phyloP scores from a whole-genome alignment of 2,329 filamentous ascomycete genomes.

The Sodiomyces alkalinus region DNA sequence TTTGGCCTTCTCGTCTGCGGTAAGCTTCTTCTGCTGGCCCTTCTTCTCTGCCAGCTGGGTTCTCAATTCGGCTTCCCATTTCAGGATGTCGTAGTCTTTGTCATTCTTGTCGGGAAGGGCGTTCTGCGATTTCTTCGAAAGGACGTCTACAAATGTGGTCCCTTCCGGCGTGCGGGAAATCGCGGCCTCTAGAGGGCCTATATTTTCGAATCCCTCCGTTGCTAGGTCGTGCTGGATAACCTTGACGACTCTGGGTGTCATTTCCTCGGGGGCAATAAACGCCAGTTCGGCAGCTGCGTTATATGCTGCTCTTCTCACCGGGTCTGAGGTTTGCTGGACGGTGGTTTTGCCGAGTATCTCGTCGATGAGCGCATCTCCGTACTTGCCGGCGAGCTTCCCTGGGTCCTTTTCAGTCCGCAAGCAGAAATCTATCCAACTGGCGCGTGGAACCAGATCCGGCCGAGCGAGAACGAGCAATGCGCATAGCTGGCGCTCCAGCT shows the following conservation, averaged over 20 bases:
- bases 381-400: constrained; percentile 53
- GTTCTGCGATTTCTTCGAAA: constrained; percentile 65
- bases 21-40: constrained; percentile 80
- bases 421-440: constrained; percentile 82
- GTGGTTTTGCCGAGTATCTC: constrained; percentile 43
- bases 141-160: constrained; percentile 75
- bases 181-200: constrained; percentile 79
- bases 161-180: constrained; percentile 88
- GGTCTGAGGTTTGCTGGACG: constrained; percentile 27
- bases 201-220: constrained; percentile 47
- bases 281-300: constrained; percentile 79
- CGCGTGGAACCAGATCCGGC: constrained; percentile 58
- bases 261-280: constrained; percentile 76
- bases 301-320: constrained; percentile 56
- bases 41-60: constrained; percentile 85
- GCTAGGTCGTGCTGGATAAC: constrained; percentile 64
- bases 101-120: constrained; percentile 68
- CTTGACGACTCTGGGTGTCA: constrained; percentile 60
- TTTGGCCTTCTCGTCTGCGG: constrained; percentile 74
- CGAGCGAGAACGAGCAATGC: constrained; percentile 65
- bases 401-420: constrained; percentile 71
- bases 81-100: constrained; percentile 89
- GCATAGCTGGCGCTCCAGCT: constrained; percentile 56
- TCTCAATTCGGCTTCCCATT: constrained; percentile 91
- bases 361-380: constrained; percentile 48